Base-by-base conservation (phyloP, 139 green algal genomes). In the Closterium sp. region DNA sequence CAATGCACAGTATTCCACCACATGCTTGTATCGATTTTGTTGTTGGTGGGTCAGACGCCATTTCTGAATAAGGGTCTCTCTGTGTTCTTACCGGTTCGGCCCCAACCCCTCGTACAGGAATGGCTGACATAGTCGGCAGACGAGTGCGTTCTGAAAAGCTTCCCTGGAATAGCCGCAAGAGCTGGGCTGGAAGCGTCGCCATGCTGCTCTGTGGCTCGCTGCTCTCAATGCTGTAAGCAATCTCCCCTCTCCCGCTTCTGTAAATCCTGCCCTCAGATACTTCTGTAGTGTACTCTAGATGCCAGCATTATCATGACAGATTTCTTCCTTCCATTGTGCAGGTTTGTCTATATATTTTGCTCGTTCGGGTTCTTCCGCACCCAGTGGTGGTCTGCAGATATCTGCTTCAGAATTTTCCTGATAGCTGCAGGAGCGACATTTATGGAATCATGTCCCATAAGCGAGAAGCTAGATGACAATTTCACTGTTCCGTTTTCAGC, bases 121-220 rank as follows among this genome's bases (percentile, higher is more conserved):
- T 99, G 66, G 98, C 98, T 30, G 98, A 99, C 93, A 98, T 99
- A 33, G 95, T 98, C 5, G 98, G 98, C 0, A 94, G 97, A 19
- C 94, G 95, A 8, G 95, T 96, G 12, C 93, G 94, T n/a, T 88
- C 66, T 21, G 90, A 10, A 9, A 90, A 88, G 87, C 95, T 99
- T 86, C 96, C 97, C 23, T 99, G 95, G 93, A 99, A 99, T 94
- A 34, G 28, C 1, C 43, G 87, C 33, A 99, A 99, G 93, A 97
- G 94, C 89, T 97, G 95, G 96, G 97, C 97, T 4, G 98, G 98
- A 36, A 98, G 95, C 89, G 9, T 92, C 0, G 97, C 97, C 28
- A 98, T 99, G 97, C 95, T 98, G 25, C 1, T 94, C 19, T 86
- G 25, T n/a, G 84, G 91, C 84, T 89, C 55, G 1, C 23, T 76